Evolutionary conservation across 2,329 filamentous ascomycete species (phyloP).

Genomic region (Penicillium sp.): DNA sequence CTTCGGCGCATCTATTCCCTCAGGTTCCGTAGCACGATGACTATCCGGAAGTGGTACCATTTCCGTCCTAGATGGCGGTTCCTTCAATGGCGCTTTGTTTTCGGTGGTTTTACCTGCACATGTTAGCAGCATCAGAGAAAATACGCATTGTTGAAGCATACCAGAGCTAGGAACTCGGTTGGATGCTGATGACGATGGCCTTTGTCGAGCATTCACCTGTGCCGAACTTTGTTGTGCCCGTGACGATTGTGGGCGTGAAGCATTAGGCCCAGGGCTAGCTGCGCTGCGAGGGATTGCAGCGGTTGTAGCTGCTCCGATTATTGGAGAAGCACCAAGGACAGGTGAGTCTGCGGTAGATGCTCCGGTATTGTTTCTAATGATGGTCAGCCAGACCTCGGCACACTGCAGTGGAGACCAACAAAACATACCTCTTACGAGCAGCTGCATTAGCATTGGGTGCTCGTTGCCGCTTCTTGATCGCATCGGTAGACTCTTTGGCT

Average conservation of each 20-base stretch:
- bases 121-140: background rate
- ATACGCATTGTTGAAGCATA: slow-evolving; percentile 30
- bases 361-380: slow-evolving; percentile 51
- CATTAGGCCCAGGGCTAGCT: slow-evolving; percentile 65
- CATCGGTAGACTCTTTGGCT: slow-evolving; percentile 70
- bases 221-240: slow-evolving; percentile 78
- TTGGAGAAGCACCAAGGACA: slow-evolving; percentile 75
- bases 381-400: background rate
- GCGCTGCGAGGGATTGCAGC: slow-evolving; percentile 64
- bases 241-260: slow-evolving; percentile 67
- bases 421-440: slow-evolving; percentile 72
- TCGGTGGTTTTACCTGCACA: slow-evolving; percentile 50
- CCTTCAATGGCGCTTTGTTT: slow-evolving; percentile 59
- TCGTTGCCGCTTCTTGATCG: slow-evolving; percentile 72
- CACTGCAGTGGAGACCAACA: background rate
- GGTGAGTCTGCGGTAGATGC: slow-evolving; percentile 65
- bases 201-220: slow-evolving; percentile 62
- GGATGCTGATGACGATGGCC: slow-evolving; percentile 65
- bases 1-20: slow-evolving; percentile 27
- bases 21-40: slow-evolving; percentile 35
- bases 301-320: slow-evolving; percentile 69
- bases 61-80: slow-evolving; percentile 40
- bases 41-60: slow-evolving; percentile 33
- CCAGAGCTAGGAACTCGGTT: slow-evolving; percentile 63
- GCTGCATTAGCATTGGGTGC: slow-evolving; percentile 68